Evolutionary conservation across 2,329 filamentous ascomycete genomes (phyloP).

Genomic region (Fusarium sambucinum): DNA sequence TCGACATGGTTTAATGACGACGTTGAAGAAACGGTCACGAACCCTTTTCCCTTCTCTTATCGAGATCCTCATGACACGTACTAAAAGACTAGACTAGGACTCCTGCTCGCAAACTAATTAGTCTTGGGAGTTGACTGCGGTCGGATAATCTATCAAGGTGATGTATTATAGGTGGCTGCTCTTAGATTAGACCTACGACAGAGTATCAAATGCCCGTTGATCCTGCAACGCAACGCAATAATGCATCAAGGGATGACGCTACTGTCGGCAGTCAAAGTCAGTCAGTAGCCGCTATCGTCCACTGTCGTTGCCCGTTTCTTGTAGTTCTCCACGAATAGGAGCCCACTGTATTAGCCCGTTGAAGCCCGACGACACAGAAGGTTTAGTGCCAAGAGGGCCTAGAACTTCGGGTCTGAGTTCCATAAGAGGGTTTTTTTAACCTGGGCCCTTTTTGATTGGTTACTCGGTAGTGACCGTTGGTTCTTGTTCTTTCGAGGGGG

Average conservation of each 20-base stretch:
- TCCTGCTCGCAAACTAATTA: conserved; percentile 30
- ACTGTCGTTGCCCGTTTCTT: neutral
- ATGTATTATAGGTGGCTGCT: neutral
- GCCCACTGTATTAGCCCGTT: neutral
- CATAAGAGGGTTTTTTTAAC: conserved; percentile 1
- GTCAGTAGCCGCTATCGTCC: conserved; percentile 4
- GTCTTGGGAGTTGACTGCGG: conserved; percentile 6
- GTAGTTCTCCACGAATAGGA: conserved; percentile 25
- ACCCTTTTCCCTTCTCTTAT: conserved; percentile 1
- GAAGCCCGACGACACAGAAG: neutral
- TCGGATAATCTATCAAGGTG: conserved; percentile 7
- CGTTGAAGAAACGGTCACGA: conserved; percentile 13
- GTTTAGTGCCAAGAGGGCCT: conserved; percentile 38
- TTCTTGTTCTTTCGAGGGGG: conserved; percentile 4
- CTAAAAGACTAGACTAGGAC: neutral
- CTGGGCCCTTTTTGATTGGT: conserved; percentile 26
- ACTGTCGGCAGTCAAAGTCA: conserved; percentile 31
- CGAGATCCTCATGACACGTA: conserved; percentile 13
- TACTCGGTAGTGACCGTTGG: conserved; percentile 30
- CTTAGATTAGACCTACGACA: neutral
- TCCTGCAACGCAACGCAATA: conserved; percentile 28
- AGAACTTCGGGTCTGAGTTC: conserved; percentile 31
- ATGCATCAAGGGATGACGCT: conserved; percentile 23
- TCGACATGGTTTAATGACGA: conserved; percentile 13
- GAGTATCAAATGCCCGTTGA: conserved; percentile 8